A percentile compares a stretch with the other conserved stretches of the same genome.
Evolutionary conservation across 106 monocot genomes (phyloP).

Genomic region (Platanthera guangdongensis): DNA sequence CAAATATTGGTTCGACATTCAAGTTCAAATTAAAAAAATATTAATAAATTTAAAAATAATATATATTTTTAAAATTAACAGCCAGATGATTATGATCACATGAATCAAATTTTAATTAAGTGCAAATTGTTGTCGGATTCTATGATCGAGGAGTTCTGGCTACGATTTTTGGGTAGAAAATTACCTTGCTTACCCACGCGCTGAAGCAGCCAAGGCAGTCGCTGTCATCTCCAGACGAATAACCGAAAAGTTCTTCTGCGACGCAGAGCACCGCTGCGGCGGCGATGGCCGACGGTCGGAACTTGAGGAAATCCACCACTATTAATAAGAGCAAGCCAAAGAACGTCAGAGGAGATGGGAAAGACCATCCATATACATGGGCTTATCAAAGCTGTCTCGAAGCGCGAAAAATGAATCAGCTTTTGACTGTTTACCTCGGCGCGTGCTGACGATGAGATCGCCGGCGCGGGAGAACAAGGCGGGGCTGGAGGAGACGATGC

Average conservation of each 20-base stretch:
- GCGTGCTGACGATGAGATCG: constrained; percentile 41
- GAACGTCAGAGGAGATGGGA: neutral
- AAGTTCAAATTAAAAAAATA: neutral
- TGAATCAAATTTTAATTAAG: too few species aligned
- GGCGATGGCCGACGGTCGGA: constrained; percentile 44
- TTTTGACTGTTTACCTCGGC: constrained; percentile 28
- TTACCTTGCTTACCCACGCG: constrained; percentile 34
- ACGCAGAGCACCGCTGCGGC: constrained; percentile 48
- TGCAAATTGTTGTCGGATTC: too few species aligned
- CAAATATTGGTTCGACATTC: neutral
- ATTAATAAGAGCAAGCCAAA: neutral
- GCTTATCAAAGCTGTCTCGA: neutral
- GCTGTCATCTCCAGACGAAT: constrained; percentile 4
- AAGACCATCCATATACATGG: neutral
- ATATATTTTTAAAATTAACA: too few species aligned
- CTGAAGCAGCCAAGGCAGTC: constrained; percentile 8
- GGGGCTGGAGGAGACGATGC: neutral
- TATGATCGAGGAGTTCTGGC: too few species aligned
- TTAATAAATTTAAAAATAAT: neutral
- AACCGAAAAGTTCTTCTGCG: constrained; percentile 19
- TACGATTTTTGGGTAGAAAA: neutral
- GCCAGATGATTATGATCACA: too few species aligned
- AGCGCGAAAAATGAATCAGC: neutral
- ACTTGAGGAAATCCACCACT: constrained; percentile 59
- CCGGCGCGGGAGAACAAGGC: constrained; percentile 29